Base-by-base conservation (phyloP, 345 rosid species). In the Rhodomyrtus tomentosa region DNA sequence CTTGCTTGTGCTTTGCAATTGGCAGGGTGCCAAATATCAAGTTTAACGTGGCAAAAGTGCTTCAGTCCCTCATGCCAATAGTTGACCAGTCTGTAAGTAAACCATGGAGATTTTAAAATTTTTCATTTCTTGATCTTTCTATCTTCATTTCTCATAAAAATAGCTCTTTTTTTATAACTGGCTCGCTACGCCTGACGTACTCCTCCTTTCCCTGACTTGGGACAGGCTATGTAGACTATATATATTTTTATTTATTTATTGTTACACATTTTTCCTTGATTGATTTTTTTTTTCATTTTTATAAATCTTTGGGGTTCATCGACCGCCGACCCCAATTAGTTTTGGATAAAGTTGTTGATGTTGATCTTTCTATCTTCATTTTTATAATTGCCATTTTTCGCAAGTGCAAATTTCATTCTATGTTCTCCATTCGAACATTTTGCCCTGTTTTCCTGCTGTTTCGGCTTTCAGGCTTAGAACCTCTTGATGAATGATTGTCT, bases 1-100 rank as follows among this genome's bases (percentile, higher is more conserved):
- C 68, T 49, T 52, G 58, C 72, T 80, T 27, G 36, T 32, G 48
- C 29, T 55, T 82, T 82, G 76, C 29, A 79, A 24, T 83, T 82
- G 86, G 50, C 96, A 96, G 99, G 89, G 99, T 97, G 81, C 95
- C 99, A 38, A 97, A 97, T 90, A 95, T 96, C 87, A 96, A 95
- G 88, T 95, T 95, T 83, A 96, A 96, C n/a, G 98, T 94, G 36
- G 99, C 99, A 1, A 96, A 96, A 89, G 95, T 95, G 89, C 91
- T 95, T 85, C 98, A 93, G 82, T 95, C 98, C n/a, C 93, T 97
- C 58, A 86, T 95, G 84, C 95, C 99, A 11, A 93, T 95, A 12
- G 97, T 94, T 7, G 97, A 94, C 84, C 96, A 93, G 49, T 89
- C 96, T 73, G 99, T 96, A 85, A 90, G 99, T 93, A 56, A 27